Conservation (phyloP, 73 alveolate species). For the Paramecium tetraurelia region DNA sequence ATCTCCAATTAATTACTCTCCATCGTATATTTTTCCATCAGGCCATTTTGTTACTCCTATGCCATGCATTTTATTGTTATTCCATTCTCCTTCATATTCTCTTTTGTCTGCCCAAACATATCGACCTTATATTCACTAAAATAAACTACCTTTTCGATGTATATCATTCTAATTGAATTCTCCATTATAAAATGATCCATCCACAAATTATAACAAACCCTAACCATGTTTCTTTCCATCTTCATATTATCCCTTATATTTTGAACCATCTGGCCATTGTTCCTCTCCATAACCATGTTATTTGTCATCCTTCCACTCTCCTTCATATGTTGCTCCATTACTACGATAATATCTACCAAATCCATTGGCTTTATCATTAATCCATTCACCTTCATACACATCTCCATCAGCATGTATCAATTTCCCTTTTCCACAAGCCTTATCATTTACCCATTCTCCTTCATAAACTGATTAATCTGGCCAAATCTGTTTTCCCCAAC, state of each 20-base stretch:
- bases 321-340: slow-evolving; percentile 69
- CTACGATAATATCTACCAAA: slow-evolving; percentile 58
- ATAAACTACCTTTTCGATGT: slow-evolving; percentile 27
- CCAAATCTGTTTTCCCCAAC: slow-evolving; percentile 73
- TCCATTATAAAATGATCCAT: slow-evolving; percentile 73
- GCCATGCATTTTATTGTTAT: slow-evolving; percentile 63
- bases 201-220: slow-evolving; percentile 66
- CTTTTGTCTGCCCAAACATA: slow-evolving; percentile 81
- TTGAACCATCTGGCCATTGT: slow-evolving; percentile 77
- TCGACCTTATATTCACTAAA: slow-evolving; percentile 43
- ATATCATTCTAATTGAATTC: slow-evolving; percentile 62
- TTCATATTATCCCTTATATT: slow-evolving; percentile 65
- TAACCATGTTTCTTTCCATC: slow-evolving; percentile 71
- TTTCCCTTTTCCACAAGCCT: slow-evolving; percentile 82
- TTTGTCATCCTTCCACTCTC: slow-evolving; percentile 77
- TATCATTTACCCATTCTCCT: slow-evolving; percentile 75
- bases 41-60: slow-evolving; percentile 68
- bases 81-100: slow-evolving; percentile 70
- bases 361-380: slow-evolving; percentile 67
- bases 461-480: slow-evolving; percentile 71
- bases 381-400: slow-evolving; percentile 75
- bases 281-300: slow-evolving; percentile 75
- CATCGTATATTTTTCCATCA: slow-evolving; percentile 74
- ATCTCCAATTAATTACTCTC: slow-evolving; percentile 82
- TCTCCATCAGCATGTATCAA: slow-evolving; percentile 76